Evolutionary conservation across 129 eudicot species (phyloP).

Genomic region (Lactuca saligna): DNA sequence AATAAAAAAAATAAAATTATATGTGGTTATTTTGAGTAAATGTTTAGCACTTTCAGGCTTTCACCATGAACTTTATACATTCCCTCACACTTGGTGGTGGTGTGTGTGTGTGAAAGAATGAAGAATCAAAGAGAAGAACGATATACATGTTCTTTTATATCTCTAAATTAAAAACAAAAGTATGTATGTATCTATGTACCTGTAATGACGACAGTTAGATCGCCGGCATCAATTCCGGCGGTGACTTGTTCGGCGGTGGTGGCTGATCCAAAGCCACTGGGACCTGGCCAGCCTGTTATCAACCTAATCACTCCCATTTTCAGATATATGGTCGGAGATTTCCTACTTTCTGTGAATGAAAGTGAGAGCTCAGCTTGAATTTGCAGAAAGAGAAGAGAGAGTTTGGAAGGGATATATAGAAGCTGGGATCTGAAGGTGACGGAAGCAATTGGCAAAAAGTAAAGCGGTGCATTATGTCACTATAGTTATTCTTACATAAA

Average conservation of each 20-base stretch:
- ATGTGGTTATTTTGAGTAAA: too few species aligned
- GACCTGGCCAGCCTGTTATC: conserved; percentile 78
- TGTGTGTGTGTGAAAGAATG: neutral
- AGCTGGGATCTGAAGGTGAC: conserved; percentile 2
- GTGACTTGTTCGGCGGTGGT: conserved; percentile 87
- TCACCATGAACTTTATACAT: neutral
- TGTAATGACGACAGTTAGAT: conserved; percentile 67
- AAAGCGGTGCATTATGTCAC: conserved; percentile 17
- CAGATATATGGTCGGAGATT: neutral
- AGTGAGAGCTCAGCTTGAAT: neutral
- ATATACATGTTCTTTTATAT: neutral
- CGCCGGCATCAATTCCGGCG: conserved; percentile 53
- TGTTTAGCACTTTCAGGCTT: neutral
- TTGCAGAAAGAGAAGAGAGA: neutral
- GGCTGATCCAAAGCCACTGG: conserved; percentile 89
- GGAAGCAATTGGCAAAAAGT: neutral
- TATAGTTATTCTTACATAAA: neutral
- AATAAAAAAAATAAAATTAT: too few species aligned
- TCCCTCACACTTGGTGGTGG: neutral
- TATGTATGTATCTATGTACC: conserved; percentile 34
- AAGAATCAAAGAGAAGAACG: neutral
- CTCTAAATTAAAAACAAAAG: neutral
- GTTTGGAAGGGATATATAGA: neutral
- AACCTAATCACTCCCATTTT: conserved; percentile 48
- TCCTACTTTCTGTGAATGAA: neutral